phyloP scores from a whole-genome alignment of 345 rosid genomes.

The Salix dunnii region DNA sequence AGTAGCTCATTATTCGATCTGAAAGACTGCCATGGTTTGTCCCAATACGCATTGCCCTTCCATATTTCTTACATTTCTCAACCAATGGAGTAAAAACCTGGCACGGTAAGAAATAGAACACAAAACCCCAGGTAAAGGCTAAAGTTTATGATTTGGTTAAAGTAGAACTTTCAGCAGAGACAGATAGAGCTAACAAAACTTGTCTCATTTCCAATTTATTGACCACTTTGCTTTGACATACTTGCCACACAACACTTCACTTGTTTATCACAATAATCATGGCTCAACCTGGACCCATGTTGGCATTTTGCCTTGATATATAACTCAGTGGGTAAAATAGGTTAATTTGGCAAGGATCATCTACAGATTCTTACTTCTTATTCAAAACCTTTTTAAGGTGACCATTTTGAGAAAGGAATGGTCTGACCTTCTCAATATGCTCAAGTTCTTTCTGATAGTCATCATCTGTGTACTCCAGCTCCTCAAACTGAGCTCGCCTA shows the following conservation, averaged over 20 bases:
- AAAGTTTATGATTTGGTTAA: background rate
- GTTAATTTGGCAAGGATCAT: background rate
- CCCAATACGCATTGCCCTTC: constrained; percentile 98
- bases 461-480: constrained; percentile 84
- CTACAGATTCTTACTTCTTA: background rate
- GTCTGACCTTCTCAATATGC: constrained; percentile 79
- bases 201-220: background rate
- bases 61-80: constrained; percentile 94
- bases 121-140: background rate
- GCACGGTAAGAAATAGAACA: background rate
- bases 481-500: constrained; percentile 87
- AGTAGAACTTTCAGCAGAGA: background rate
- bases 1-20: constrained; percentile 97
- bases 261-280: background rate
- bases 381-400: background rate
- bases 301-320: background rate
- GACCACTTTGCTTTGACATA: background rate
- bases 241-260: background rate
- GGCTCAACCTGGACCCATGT: background rate
- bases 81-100: constrained; percentile 95
- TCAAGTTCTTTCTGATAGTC: constrained; percentile 94
- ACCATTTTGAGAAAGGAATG: background rate
- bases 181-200: constrained; percentile 3
- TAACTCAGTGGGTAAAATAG: background rate
- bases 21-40: constrained; percentile 99